Evolutionary conservation across 306 rosid species (phyloP).

Genomic region (Vachellia pachyceras): DNA sequence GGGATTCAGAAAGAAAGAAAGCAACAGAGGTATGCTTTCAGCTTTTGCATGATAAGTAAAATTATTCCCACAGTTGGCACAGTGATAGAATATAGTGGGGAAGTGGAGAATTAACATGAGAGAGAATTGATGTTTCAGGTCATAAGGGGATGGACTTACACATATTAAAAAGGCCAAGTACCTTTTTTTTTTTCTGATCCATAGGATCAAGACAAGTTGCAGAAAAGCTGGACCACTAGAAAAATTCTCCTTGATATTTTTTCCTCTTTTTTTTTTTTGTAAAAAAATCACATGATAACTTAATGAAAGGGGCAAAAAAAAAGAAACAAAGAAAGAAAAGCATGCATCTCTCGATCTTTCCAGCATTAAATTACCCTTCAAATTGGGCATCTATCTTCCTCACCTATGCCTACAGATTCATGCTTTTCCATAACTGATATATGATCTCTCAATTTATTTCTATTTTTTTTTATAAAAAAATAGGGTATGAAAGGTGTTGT

Average conservation of each 20-base stretch:
- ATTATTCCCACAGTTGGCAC: slow-evolving; percentile 2
- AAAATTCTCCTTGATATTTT: slow-evolving; percentile 21
- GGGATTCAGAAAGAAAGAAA: background rate
- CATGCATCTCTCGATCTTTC: background rate
- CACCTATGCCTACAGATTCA: background rate
- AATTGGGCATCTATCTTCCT: background rate
- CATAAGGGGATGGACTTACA: background rate
- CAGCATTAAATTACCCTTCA: slow-evolving; percentile 2
- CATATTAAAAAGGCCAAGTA: slow-evolving; percentile 6
- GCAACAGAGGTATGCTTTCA: background rate
- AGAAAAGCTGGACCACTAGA: slow-evolving; percentile 16
- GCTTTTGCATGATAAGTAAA: background rate
- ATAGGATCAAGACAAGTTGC: slow-evolving; percentile 1
- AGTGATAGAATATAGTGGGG: slow-evolving; percentile 1
- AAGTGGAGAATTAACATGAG: background rate
- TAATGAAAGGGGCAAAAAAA: background rate
- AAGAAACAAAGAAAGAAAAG: background rate
- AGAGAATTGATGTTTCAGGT: background rate
- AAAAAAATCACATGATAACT: background rate
- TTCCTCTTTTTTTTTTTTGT: background rate
- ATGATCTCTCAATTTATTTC: background rate
- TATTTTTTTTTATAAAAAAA: background rate
- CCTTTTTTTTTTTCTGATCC: background rate
- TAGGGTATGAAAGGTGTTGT: background rate
- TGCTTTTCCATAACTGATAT: background rate